Evolutionary conservation across 1,284 basidiomycete genomes (phyloP).

Genomic region (Exobasidium cylindrosporum): DNA sequence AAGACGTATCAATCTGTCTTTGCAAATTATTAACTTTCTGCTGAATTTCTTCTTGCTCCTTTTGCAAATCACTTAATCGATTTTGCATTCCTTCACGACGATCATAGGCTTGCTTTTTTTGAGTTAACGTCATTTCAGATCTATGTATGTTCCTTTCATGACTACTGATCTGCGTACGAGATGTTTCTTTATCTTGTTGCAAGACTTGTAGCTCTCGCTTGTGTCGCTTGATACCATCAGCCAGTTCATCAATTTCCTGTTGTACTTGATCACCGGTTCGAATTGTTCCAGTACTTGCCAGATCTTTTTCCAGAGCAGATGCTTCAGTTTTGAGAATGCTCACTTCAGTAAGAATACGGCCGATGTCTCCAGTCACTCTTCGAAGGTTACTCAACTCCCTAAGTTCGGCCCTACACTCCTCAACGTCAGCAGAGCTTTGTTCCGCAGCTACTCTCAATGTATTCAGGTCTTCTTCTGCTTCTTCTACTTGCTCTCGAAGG

Average conservation of each 20-base stretch:
- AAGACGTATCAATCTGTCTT: constrained; percentile 64
- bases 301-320: constrained; percentile 30
- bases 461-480: constrained; percentile 57
- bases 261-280: constrained; percentile 44
- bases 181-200: constrained; percentile 36
- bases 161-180: constrained; percentile 28
- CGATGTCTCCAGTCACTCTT: constrained; percentile 29
- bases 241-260: constrained; percentile 31
- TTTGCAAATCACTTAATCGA: constrained; percentile 60
- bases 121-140: constrained; percentile 57
- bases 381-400: constrained; percentile 30
- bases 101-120: constrained; percentile 32
- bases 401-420: constrained; percentile 24
- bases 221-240: constrained; percentile 28
- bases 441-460: constrained; percentile 47
- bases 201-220: constrained; percentile 37
- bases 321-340: constrained; percentile 27
- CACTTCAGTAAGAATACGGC: constrained; percentile 26
- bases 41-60: constrained; percentile 66
- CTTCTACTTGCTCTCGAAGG: constrained; percentile 66
- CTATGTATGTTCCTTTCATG: constrained; percentile 32
- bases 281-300: constrained; percentile 31
- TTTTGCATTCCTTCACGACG: constrained; percentile 27
- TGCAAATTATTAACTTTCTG: constrained; percentile 59
- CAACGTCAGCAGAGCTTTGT: constrained; percentile 22